These are phyloP conservation scores for Ophiostoma sp. DNA, from an alignment of 2,329 filamentous ascomycete genomes.

Conservation along the genomic window DNA sequence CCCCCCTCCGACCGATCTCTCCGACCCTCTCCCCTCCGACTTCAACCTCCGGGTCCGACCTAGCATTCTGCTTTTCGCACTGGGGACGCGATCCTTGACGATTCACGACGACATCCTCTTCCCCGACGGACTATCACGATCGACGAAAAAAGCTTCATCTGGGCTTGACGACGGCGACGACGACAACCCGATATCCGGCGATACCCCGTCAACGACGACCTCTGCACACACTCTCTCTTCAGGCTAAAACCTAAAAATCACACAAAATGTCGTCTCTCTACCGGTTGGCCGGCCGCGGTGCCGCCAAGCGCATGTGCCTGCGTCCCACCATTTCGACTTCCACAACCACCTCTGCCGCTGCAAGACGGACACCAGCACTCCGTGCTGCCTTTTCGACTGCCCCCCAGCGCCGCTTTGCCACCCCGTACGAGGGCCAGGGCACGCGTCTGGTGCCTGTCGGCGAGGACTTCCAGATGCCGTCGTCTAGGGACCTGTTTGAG, in stretches of 20 bases:
- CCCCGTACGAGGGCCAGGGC: constrained; percentile 41
- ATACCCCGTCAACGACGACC: background rate
- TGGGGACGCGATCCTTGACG: constrained; percentile 28
- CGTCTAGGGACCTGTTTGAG: constrained; percentile 38
- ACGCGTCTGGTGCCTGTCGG: constrained; percentile 63
- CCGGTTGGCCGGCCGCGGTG: constrained; percentile 66
- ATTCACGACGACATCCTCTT: constrained; percentile 10
- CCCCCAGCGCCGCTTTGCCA: constrained; percentile 55
- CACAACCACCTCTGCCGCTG: constrained; percentile 18
- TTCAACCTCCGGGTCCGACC: constrained; percentile 22
- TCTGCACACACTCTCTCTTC: background rate
- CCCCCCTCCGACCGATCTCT: constrained; percentile 11
- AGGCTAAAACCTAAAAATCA: too few relatives aligned
- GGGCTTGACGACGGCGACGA: background rate
- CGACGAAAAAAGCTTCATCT: constrained; percentile 5
- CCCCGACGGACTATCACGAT: constrained; percentile 7
- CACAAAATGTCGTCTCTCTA: constrained; percentile 60
- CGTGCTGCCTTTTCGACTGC: constrained; percentile 61
- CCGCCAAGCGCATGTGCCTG: constrained; percentile 58
- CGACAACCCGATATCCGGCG: constrained; percentile 5
- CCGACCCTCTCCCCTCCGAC: constrained; percentile 12
- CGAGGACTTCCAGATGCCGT: constrained; percentile 53
- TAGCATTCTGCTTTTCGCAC: constrained; percentile 31
- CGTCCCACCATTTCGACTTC: constrained; percentile 35
- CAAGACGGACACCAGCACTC: constrained; percentile 30